phyloP scores from a whole-genome alignment of 1,284 basidiomycete species.

The Puccinia novopanici region DNA sequence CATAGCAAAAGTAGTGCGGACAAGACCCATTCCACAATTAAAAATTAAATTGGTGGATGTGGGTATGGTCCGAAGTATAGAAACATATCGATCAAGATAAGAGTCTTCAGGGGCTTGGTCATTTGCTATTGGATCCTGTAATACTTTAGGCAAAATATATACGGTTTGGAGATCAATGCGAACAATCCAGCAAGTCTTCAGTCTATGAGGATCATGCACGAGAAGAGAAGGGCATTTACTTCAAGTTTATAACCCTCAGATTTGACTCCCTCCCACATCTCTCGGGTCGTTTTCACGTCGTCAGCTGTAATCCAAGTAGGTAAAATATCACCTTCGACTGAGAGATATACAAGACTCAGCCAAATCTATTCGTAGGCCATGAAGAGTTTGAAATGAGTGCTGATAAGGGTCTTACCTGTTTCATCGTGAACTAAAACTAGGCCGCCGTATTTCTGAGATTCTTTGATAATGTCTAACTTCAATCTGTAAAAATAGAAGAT shows the following conservation, averaged over 20 bases:
- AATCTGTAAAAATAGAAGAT: conserved; percentile 60
- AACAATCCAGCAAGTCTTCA: conserved; percentile 26
- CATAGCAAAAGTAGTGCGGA: conserved; percentile 97
- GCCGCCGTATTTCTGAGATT: conserved; percentile 82
- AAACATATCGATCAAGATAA: conserved; percentile 89
- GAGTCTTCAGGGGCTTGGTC: conserved; percentile 71
- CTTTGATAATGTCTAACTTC: conserved; percentile 89
- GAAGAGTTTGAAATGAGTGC: conserved; percentile 32
- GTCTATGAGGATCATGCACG: conserved; percentile 6
- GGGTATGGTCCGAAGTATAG: conserved; percentile 77
- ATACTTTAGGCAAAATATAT: conserved; percentile 52
- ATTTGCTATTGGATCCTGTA: conserved; percentile 83
- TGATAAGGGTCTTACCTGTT: conserved; percentile 59
- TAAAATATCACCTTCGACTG: conserved; percentile 75
- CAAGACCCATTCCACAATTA: conserved; percentile 95
- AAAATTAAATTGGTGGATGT: conserved; percentile 82
- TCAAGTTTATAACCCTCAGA: too few species aligned
- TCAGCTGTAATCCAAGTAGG: conserved; percentile 96
- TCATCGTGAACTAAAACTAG: conserved; percentile 91
- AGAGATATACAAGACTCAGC: background rate
- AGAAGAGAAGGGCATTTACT: conserved; percentile 61
- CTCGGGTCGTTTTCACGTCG: conserved; percentile 83
- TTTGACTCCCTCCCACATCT: conserved; percentile 86
- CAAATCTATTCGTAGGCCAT: background rate
- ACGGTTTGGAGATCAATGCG: background rate